These are phyloP conservation scores for Tuber melanosporum DNA, from an alignment of 495 filamentous ascomycete species.

Conservation along the genomic window DNA sequence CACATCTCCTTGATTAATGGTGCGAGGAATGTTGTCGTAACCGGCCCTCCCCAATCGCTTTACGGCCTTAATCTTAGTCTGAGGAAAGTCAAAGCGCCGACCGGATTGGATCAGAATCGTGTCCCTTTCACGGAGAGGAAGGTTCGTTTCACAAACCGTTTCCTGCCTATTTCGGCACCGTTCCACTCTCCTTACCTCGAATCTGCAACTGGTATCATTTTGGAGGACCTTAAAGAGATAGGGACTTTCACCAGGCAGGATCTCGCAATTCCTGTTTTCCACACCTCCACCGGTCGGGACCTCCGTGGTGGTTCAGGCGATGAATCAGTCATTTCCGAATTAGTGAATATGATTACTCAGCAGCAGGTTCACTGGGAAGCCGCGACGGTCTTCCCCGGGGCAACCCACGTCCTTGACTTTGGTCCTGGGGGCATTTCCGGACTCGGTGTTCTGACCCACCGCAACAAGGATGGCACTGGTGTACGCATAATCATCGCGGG, in stretches of 20 bases:
- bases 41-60: constrained; percentile 87
- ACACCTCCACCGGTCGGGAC: constrained; percentile 81
- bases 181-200: constrained; percentile 94
- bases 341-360: constrained; percentile 88
- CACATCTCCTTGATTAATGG: constrained; percentile 94
- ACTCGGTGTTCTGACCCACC: constrained; percentile 91
- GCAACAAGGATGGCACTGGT: constrained; percentile 96
- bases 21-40: constrained; percentile 92
- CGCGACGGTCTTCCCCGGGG: constrained; percentile 77
- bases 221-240: constrained; percentile 79
- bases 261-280: constrained; percentile 74
- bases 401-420: constrained; percentile 93
- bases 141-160: constrained; percentile 91
- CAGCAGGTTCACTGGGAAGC: constrained; percentile 92
- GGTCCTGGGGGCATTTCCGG: constrained; percentile 94
- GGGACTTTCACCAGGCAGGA: constrained; percentile 56
- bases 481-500: constrained; percentile 92
- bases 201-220: constrained; percentile 68
- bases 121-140: constrained; percentile 94
- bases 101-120: constrained; percentile 89
- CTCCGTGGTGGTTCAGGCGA: constrained; percentile 54
- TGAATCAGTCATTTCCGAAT: constrained; percentile 64
- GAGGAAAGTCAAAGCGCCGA: constrained; percentile 92
- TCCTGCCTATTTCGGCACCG: constrained; percentile 92
- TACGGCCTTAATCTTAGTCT: constrained; percentile 92